Percentiles rank a stretch among this genome's conserved stretches.
Conservation (phyloP, 768 basidiomycete genomes). For the Phlegmacium glaucopus region DNA sequence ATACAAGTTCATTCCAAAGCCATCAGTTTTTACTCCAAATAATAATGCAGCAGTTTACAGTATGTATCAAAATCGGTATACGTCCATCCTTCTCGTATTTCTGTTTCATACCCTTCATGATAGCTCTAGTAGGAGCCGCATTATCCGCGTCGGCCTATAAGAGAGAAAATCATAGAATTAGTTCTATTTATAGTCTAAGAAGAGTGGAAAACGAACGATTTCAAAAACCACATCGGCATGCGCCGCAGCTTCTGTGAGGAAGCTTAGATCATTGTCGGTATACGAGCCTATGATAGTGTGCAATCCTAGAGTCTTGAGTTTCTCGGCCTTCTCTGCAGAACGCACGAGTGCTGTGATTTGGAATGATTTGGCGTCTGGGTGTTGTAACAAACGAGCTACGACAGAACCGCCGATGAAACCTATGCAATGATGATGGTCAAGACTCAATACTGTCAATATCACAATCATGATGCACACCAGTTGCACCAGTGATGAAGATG, state of each 20-base stretch:
- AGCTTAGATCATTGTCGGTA: conserved; percentile 28
- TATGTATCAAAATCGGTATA: conserved; percentile 44
- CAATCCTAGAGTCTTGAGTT: conserved; percentile 33
- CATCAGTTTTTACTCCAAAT: background rate
- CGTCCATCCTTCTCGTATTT: conserved; percentile 30
- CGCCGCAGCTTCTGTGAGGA: conserved; percentile 35
- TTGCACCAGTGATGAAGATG: conserved; percentile 39
- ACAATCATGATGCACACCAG: conserved; percentile 29
- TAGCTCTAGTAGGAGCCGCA: conserved; percentile 31
- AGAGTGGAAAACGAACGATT: conserved; percentile 10
- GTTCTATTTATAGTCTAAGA: background rate
- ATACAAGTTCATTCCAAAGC: too few relatives aligned
- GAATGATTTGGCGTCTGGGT: conserved; percentile 29
- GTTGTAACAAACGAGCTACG: conserved; percentile 35
- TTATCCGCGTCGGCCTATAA: conserved; percentile 40
- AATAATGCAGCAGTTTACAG: conserved; percentile 27
- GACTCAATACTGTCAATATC: background rate
- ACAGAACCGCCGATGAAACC: conserved; percentile 48
- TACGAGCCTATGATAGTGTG: conserved; percentile 41
- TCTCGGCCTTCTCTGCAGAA: conserved; percentile 39
- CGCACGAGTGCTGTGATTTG: conserved; percentile 43
- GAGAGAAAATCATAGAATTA: background rate
- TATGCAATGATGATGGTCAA: conserved; percentile 9
- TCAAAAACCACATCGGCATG: conserved; percentile 33
- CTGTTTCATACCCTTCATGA: conserved; percentile 40